A percentile compares a stretch with the other conserved stretches of the same genome.
These are phyloP conservation scores for Fusarium buharicum DNA, from an alignment of 2,329 filamentous ascomycete species.

Conservation along the genomic window DNA sequence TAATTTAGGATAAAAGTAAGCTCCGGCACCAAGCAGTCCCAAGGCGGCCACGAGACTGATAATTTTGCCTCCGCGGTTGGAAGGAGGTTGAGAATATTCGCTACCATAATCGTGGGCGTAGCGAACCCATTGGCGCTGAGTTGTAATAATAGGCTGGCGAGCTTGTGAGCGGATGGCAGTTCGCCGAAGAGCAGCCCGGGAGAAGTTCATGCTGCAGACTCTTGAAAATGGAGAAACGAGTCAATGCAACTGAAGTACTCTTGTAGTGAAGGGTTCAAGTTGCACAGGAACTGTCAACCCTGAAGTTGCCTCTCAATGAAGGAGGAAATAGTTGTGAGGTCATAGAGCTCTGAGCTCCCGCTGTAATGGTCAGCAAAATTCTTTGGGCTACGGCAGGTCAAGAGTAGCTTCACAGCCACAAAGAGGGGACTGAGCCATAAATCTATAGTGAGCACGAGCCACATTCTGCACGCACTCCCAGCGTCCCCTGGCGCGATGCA, in stretches of 20 bases:
- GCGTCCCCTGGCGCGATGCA: slow-evolving; percentile 17
- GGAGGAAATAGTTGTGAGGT: slow-evolving; percentile 42
- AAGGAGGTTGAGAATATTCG: slow-evolving; percentile 32
- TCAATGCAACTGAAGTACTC: slow-evolving; percentile 10
- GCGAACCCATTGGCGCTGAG: slow-evolving; percentile 48
- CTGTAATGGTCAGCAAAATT: slow-evolving; percentile 45
- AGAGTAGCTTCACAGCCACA: slow-evolving; percentile 6
- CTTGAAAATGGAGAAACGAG: not conserved
- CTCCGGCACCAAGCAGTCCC: slow-evolving; percentile 53
- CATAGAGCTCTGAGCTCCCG: slow-evolving; percentile 39
- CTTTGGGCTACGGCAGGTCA: slow-evolving; percentile 38
- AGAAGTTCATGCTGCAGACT: slow-evolving; percentile 47
- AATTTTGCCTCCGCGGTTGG: slow-evolving; percentile 44
- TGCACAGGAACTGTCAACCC: slow-evolving; percentile 8
- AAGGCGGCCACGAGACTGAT: slow-evolving; percentile 50
- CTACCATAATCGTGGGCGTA: slow-evolving; percentile 46
- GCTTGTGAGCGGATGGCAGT: slow-evolving; percentile 42
- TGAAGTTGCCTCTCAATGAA: slow-evolving; percentile 23
- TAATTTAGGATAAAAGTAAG: slow-evolving; percentile 53
- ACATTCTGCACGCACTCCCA: slow-evolving; percentile 21
- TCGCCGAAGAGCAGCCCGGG: slow-evolving; percentile 46
- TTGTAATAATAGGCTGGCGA: slow-evolving; percentile 35
- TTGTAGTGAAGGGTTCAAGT: slow-evolving; percentile 8
- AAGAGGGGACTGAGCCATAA: slow-evolving; percentile 20
- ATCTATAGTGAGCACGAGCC: slow-evolving; percentile 19